Evolutionary conservation across 768 basidiomycete genomes (phyloP), one percentile per base, ranked within the genome.

Genomic region (Pleurotus platypus): DNA sequence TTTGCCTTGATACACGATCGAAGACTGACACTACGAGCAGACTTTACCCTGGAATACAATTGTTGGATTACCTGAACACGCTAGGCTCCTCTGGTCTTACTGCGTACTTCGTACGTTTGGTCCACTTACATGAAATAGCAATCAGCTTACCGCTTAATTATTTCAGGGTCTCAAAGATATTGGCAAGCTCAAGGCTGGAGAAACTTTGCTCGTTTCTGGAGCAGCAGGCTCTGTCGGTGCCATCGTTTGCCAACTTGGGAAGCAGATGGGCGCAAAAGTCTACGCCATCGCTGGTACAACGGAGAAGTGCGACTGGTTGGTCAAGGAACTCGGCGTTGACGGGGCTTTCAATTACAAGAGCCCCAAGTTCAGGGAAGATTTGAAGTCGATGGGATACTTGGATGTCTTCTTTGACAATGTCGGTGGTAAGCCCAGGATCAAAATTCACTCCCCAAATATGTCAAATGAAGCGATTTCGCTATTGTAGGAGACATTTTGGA

Each of bases 221-320:
- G 95, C 95, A 2, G 95, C 96, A 7, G 95, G 94, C 8, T 86
- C 94, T 1, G 90, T 92, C 8, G 92, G 94, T n/a, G 81, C 85
- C 8, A 69, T 92, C 56, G 90, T 78, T 11, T 94, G 92, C 70
- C 93, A 94, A 62, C 77, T 94, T 16, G 93, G 89, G 46, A 92
- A 92, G 69, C 77, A 82, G 26, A 73, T 78, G 9, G 92, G 89
- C 57, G 90, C 90, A 48, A 87, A 81, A 56, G 94, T 98, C 46
- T 85, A 92, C 59, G 96, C 85, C 9, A 90, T 97, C 63, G 94
- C 94, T 0, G 94, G 96, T 22, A 83, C 84, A 0, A 66, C 77
- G 5, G 91, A 92, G 16, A 98, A 98, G 69, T 91, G 90, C 66
- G 74, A 78, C 4, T 94, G 92, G 87, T 81, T 98, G n/a, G 80